A percentile compares a stretch with the other conserved stretches of the same genome.
These are phyloP conservation scores for Euryodendron excelsum DNA, from an alignment of 148 eudicot species.

Conservation along the genomic window DNA sequence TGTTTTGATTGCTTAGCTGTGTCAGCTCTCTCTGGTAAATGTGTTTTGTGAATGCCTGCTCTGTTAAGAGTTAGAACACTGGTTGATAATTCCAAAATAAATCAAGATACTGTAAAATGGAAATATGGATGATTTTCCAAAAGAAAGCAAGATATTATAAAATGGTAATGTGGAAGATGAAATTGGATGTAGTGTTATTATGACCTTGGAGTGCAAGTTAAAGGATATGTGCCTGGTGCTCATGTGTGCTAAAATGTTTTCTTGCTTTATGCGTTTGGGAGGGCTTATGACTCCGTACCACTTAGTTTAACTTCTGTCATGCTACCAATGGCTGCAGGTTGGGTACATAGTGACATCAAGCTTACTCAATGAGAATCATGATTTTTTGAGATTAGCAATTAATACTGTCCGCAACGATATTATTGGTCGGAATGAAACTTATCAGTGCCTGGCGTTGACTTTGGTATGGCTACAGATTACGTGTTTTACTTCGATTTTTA, in stretches of 20 bases:
- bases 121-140: too few relatives aligned
- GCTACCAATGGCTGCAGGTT: slow-evolving; percentile 58
- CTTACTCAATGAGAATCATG: slow-evolving; percentile 97
- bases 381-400: slow-evolving; percentile 89
- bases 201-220: not conserved
- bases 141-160: slow-evolving; percentile 6
- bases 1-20: not conserved
- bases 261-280: slow-evolving; percentile 6
- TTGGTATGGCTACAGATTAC: slow-evolving; percentile 54
- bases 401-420: slow-evolving; percentile 97
- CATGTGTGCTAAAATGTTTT: not conserved
- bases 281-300: slow-evolving; percentile 16
- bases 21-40: not conserved
- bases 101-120: slow-evolving; percentile 2
- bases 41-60: not conserved
- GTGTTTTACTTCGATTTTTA: slow-evolving; percentile 40
- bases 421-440: slow-evolving; percentile 97
- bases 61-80: not conserved
- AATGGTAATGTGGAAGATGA: not conserved
- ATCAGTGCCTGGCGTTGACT: slow-evolving; percentile 95
- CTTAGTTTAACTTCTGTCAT: slow-evolving; percentile 75
- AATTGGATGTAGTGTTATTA: not conserved
- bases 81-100: not conserved
- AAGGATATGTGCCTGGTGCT: slow-evolving; percentile 7
- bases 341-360: slow-evolving; percentile 94